Base-by-base conservation (phyloP, 306 rosid species). In the Pachyrhizus erosus region DNA sequence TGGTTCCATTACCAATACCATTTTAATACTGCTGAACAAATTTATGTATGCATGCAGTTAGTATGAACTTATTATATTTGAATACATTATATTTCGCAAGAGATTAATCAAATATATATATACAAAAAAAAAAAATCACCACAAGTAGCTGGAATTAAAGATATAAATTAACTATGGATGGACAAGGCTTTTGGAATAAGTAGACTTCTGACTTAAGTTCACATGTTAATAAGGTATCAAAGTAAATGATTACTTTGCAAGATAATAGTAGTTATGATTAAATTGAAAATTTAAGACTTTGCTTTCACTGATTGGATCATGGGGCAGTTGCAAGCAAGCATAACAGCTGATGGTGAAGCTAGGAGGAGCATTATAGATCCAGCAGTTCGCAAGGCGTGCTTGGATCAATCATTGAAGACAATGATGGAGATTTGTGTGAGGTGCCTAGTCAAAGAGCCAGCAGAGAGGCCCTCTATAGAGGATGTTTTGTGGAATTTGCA, bases 401-500 rank as follows among this genome's bases (percentile, higher is more conserved):
- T 92, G 86, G 94, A 91, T 82, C 89, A 91, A 84, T 93, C 99
- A 4, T 69, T 92, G 92, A 92, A 87, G 88, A 96, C 98, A n/a
- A 89, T 91, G 93, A 93, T 93, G 94, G 98, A 96, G 89, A 86
- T 96, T 11, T 93, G 99, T 31, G 87, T 92, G 24, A 92, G 95
- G 81, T 96, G 99, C 71, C 78, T 93, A 75, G 26, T 57, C 15
- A 84, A 88, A 76, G 92, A 93, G 20, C 80, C 83, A 3, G 85
- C 80, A 82, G 94, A 89, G 13, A 90, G 96, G 82, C 97, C 98
- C 65, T 93, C 99, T 14, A 68, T 89, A 57, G 99, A 96, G 55
- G 99, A 96, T 87, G 88, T 96, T 20, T 79, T 96, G 70, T 96
- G 99, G 99, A 96, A 96, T 86, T 81, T 96, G 87, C 99, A 93